These are phyloP conservation scores for Paramyrothecium roridum DNA, from an alignment of 2,329 filamentous ascomycete species.

Conservation along the genomic window DNA sequence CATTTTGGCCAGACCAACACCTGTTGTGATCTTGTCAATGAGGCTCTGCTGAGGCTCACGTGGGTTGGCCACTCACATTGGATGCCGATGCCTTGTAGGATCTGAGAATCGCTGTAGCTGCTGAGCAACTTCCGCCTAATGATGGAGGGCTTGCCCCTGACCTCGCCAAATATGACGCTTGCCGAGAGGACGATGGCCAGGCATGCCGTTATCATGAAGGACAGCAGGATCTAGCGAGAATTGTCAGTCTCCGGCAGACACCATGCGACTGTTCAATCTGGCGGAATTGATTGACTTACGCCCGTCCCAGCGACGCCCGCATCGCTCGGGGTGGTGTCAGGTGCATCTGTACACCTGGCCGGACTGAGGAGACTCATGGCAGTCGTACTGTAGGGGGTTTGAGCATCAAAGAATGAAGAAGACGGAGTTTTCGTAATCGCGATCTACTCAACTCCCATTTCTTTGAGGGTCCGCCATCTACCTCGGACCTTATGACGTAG, in stretches of 20 bases:
- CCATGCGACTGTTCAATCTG: no score
- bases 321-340: slow-evolving; percentile 43
- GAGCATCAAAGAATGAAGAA: no score
- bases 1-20: slow-evolving; percentile 58
- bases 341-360: slow-evolving; percentile 39
- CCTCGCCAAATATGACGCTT: slow-evolving; percentile 54
- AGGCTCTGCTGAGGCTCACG: not conserved
- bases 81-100: slow-evolving; percentile 67
- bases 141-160: slow-evolving; percentile 42
- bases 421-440: no score
- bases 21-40: slow-evolving; percentile 7
- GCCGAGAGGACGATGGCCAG: slow-evolving; percentile 53
- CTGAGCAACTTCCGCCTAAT: slow-evolving; percentile 63
- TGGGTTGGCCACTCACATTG: slow-evolving; percentile 35
- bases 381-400: no score
- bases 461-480: no score
- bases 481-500: not conserved
- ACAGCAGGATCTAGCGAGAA: slow-evolving; percentile 42
- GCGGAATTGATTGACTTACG: slow-evolving; percentile 30
- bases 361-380: slow-evolving; percentile 3
- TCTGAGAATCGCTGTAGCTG: slow-evolving; percentile 65
- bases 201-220: slow-evolving; percentile 62
- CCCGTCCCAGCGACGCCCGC: slow-evolving; percentile 56
- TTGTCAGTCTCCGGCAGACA: no score
- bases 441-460: no score